Base-by-base conservation (phyloP, 352 stramenopile species). In the Phytophthora idaei region DNA sequence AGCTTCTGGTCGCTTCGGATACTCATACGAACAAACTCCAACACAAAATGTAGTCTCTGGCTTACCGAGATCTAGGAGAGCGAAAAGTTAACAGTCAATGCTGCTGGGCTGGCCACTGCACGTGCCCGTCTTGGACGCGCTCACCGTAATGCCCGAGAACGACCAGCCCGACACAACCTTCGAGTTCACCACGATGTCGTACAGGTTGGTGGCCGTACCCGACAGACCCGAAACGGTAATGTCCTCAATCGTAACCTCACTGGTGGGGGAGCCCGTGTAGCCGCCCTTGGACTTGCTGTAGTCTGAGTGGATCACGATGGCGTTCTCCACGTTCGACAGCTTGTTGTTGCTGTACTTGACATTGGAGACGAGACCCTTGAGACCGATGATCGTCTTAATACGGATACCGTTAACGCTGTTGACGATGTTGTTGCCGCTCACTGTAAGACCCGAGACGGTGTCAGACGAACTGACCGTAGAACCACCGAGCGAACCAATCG, bases 401-500 rank as follows among this genome's bases (percentile, higher is more conserved):
- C 61, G 61, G 49, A 78, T 69, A 1, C 61, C 74, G 61, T 77
- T 69, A 46, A 69, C 64, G 32, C 50, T 59, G 60, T 78, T 53
- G 2, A 50, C 0, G 4, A 74, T 60, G 0, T 8, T 66, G 36
- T 74, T 74, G 15, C 53, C 50, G 1, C 60, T 0, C 1, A 81
- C 69, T 0, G 60, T 72, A 15, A 81, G 61, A 9, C 64, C 64
- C 21, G 50, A 17, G 8, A 80, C 72, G 5, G 72, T 80, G 14
- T 49, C 54, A 0, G 67, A 67, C 15, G 55, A 27, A 27, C 71
- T 53, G 2, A 78, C 53, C 4, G 42, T 21, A 7, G 39, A 51
- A 21, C 73, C 73, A 11, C 69, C 73, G 11, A 81, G 50, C 17
- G 73, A 80, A 10, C 73, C 73, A 15, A 81, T 66, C 4, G 73